Evolutionary conservation across 306 rosid genomes (phyloP).

Genomic region (Bauhinia variegata): DNA sequence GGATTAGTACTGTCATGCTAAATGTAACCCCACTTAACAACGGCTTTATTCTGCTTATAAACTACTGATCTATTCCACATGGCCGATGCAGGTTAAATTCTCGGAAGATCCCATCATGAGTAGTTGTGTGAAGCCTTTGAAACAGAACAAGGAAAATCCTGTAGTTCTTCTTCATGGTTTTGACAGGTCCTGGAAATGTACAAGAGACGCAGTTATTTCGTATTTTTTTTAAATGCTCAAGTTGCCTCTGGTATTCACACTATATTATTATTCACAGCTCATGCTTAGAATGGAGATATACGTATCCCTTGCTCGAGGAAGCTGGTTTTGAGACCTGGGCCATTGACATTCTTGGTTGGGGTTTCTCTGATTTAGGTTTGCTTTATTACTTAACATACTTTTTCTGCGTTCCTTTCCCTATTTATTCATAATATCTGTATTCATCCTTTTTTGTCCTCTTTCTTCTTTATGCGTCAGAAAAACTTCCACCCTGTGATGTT

Average conservation of each 20-base stretch:
- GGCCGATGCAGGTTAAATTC: constrained; percentile 53
- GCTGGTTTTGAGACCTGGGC: constrained; percentile 93
- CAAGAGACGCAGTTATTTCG: constrained; percentile 13
- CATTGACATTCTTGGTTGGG: constrained; percentile 97
- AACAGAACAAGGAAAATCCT: constrained; percentile 53
- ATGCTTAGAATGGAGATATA: constrained; percentile 94
- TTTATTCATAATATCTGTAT: constrained; percentile 5
- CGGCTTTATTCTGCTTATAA: neutral
- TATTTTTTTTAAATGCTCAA: constrained; percentile 14
- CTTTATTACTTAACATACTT: constrained; percentile 28
- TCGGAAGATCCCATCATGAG: constrained; percentile 62
- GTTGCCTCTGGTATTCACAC: constrained; percentile 41
- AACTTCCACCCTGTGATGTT: constrained; percentile 73
- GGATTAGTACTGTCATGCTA: neutral
- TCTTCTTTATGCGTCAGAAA: constrained; percentile 52
- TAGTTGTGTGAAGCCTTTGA: constrained; percentile 71
- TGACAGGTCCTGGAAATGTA: constrained; percentile 60
- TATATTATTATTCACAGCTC: constrained; percentile 80
- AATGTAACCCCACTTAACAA: neutral
- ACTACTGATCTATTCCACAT: constrained; percentile 24
- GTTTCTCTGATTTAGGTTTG: constrained; percentile 93
- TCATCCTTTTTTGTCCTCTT: constrained; percentile 4
- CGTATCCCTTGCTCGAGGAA: constrained; percentile 82
- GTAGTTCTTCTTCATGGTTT: constrained; percentile 87
- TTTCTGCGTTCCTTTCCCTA: constrained; percentile 2